Evolutionary conservation across 2,329 filamentous ascomycete species (phyloP), one percentile per base, ranked within the genome.

Genomic region (Ophiostoma sp.): DNA sequence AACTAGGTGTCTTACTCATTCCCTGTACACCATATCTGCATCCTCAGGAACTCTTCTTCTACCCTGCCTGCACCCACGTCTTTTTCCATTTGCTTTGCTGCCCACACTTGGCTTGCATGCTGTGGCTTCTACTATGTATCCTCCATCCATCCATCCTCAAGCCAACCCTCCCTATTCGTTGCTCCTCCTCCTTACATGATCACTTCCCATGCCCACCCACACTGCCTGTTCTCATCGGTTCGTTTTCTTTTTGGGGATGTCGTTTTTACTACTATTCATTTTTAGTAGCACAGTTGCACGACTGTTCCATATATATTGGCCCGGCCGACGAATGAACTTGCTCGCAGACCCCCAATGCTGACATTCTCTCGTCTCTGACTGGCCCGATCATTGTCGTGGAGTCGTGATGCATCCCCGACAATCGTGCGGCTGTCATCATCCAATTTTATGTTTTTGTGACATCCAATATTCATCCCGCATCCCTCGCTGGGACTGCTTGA

Each of bases 371-470:
- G 20, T 8, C n/a, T 39, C 35, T 65, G 17, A 65, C 62, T 65
- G 62, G 62, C 10, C 33, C 35, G 35, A 64, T 64, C n/a, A 5
- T 27, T 65, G 8, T 6, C 35, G 20, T 39, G 33, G 8, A 39
- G 62, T 39, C 62, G 62, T 65, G 60, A 35, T 65, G 52, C 23
- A 57, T 57, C 52, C 27, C 23, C 52, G 52, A 57, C 23, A 57
- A 57, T 27, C 52, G 52, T 57, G 52, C 52, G 52, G 52, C 52
- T 57, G 52, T 57, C 23, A 13, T 13, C 23, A 57, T 27, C 52
- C 17, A 57, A 2, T 13, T 13, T 41, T 41, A 13, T 41, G 39
- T 13, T 13, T 13, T 41, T 41, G 11, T 41, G 39, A 15, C 10
- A 17, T 33, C 23, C 23, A 62, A 17, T 20, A 23, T 27, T 8